Percentiles rank a stretch among this genome's conserved stretches.
Evolutionary conservation across 805 yeast species (phyloP).

Genomic region (Metschnikowia chrysomelidarum): DNA sequence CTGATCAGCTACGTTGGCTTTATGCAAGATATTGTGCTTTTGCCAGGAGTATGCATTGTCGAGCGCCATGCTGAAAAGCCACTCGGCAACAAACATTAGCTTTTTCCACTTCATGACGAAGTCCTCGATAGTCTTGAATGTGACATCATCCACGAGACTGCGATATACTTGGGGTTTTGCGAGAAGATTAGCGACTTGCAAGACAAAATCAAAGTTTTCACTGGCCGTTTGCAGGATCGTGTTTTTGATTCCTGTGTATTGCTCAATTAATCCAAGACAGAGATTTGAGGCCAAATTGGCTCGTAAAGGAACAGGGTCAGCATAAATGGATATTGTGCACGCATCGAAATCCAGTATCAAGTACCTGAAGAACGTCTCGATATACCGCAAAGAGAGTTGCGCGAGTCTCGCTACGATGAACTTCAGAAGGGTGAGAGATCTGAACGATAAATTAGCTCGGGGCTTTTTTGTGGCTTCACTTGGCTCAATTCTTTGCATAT

Average conservation of each 20-base stretch:
- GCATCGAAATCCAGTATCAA: not conserved
- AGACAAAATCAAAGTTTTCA: not conserved
- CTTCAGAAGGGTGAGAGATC: too few relatives aligned
- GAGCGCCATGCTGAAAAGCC: conserved; percentile 21
- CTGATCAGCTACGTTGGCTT: conserved; percentile 4
- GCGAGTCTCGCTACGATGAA: too few relatives aligned
- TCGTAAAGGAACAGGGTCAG: not conserved
- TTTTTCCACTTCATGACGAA: conserved; percentile 28
- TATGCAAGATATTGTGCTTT: not conserved
- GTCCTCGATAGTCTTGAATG: conserved; percentile 11
- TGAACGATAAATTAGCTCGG: too few relatives aligned
- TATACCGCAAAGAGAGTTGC: conserved; percentile 4
- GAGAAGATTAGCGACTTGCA: conserved; percentile 4
- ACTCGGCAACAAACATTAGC: conserved; percentile 22
- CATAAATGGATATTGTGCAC: not conserved
- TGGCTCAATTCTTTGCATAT: not conserved
- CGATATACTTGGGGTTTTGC: conserved; percentile 6
- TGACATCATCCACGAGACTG: conserved; percentile 11
- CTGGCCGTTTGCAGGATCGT: not conserved
- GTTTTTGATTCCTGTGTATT: conserved; percentile 1
- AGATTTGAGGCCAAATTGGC: not conserved
- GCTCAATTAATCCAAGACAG: conserved; percentile 2
- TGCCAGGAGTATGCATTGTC: conserved; percentile 4
- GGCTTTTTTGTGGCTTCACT: too few relatives aligned
- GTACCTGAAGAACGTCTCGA: conserved; percentile 3